Evolutionary conservation across 75 land plant species (phyloP), one percentile per base, ranked within the genome.

Genomic region (Cunninghamia lanceolata): DNA sequence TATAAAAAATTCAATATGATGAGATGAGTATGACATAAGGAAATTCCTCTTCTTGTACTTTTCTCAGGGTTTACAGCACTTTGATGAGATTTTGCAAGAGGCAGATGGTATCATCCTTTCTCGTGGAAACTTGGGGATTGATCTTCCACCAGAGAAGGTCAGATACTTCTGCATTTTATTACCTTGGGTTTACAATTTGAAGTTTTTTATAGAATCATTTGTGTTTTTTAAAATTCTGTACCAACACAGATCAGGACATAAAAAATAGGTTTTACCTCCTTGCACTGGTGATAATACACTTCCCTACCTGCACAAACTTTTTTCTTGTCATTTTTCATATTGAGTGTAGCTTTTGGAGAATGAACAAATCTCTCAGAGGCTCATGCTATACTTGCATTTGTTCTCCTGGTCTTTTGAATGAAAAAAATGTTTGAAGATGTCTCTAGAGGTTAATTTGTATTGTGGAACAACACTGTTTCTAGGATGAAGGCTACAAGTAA

Each of bases 61-160:
- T 40, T 74, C 43, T n/a, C 87, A 96, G 98, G 99, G 99, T 13
- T 90, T 97, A 59, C 92, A 85, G 34, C 96, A 97, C 81, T 97
- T 97, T 89, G 98, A 97, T 91, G 99, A 97, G 87, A 97, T 97
- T 11, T 86, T 97, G 47, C 92, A 96, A 91, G 99, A 96, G 89
- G 99, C 99, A 66, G 99, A 97, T 89, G 99, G 99, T 4, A 91
- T 97, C 46, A 96, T 97, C 38, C 88, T 97, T 15, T 93, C 99
- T 52, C 98, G 99, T 88, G 99, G 99, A 82, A 97, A 96, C 84
- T 90, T 97, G 76, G 99, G 99, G 38, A 91, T 97, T 38, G 99
- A 97, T 92, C 94, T 96, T 16, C 99, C 98, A 16, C 96, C 98
- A 59, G 99, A 97, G 84, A 96, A 96, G 91, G 99, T 96, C 15